These are phyloP conservation scores for Penicillium ucsense DNA, from an alignment of 495 filamentous ascomycete genomes.

Conservation along the genomic window DNA sequence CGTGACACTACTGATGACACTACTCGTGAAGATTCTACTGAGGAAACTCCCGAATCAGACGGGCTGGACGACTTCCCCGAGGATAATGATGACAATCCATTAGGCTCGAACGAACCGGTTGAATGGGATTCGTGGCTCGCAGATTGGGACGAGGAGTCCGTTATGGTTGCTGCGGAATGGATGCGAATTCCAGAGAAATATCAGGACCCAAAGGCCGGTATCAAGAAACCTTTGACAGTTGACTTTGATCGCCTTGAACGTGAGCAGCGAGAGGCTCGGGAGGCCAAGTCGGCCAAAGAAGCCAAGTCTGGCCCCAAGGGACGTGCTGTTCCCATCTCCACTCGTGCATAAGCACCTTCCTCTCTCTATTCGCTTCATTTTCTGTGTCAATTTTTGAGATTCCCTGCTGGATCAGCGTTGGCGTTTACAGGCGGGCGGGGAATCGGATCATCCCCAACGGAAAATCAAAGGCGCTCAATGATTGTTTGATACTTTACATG, in stretches of 20 bases:
- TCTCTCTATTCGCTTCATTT: not conserved
- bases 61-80: constrained; percentile 25
- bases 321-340: constrained; percentile 17
- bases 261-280: constrained; percentile 24
- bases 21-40: constrained; percentile 16
- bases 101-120: constrained; percentile 7
- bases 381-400: constrained; percentile 9
- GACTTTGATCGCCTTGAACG: constrained; percentile 25
- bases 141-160: constrained; percentile 13
- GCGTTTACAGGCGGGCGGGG: constrained; percentile 14
- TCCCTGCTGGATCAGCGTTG: constrained; percentile 22
- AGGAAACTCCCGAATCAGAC: constrained; percentile 34
- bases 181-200: constrained; percentile 12
- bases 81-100: constrained; percentile 27
- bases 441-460: too few relatives aligned
- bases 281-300: not conserved
- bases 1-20: not conserved
- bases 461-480: too few relatives aligned
- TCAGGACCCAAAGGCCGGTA: not conserved
- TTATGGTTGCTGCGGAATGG: constrained; percentile 4
- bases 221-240: constrained; percentile 1
- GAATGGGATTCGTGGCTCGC: constrained; percentile 2
- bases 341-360: constrained; percentile 9
- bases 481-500: too few relatives aligned
- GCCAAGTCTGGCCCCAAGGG: not conserved